These are phyloP conservation scores for Syzygium grande DNA, from an alignment of 345 rosid genomes.

Conservation along the genomic window DNA sequence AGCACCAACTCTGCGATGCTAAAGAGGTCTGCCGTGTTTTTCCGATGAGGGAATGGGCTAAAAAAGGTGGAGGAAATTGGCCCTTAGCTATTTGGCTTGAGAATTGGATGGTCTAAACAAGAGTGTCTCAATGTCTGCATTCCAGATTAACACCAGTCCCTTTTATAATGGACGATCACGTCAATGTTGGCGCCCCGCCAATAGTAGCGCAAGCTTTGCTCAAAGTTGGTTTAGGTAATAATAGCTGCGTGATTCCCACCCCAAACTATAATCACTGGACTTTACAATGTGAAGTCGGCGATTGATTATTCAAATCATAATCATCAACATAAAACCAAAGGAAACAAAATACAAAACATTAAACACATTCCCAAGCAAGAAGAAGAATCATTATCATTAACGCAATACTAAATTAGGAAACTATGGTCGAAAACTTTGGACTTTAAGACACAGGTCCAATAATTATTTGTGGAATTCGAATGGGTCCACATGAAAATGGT, in stretches of 20 bases:
- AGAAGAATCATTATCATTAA: background rate
- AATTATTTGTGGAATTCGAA: background rate
- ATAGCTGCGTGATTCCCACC: background rate
- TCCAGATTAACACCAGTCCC: background rate
- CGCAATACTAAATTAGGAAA: background rate
- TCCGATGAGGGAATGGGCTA: background rate
- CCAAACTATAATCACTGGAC: background rate
- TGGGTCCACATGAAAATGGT: background rate
- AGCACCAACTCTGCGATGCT: background rate
- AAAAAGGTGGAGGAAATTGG: background rate
- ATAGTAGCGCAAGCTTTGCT: background rate
- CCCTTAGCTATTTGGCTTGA: background rate
- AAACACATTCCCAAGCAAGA: background rate
- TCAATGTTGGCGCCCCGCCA: background rate
- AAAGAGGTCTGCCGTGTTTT: background rate
- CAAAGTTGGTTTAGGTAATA: background rate
- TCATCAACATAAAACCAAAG: background rate
- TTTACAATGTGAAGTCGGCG: background rate
- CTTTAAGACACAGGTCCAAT: background rate
- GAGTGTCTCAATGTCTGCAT: background rate
- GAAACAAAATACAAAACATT: background rate
- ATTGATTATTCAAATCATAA: background rate
- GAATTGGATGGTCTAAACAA: background rate
- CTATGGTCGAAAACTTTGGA: background rate
- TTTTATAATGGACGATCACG: background rate